Evolutionary conservation across 805 yeast species (phyloP).

Genomic region (Alloascoidea africana): DNA sequence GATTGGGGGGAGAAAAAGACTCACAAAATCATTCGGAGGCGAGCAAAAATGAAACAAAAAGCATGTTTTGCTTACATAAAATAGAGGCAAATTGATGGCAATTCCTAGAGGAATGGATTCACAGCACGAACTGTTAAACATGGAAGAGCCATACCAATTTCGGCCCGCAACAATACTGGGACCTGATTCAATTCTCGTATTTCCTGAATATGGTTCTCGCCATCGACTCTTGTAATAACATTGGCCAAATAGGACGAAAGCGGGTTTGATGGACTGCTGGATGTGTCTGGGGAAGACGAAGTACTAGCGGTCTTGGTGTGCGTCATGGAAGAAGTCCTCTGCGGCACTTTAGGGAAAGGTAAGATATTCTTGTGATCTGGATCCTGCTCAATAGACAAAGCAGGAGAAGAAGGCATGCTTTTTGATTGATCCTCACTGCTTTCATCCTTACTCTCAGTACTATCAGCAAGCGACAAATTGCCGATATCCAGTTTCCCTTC

Average conservation of each 20-base stretch:
- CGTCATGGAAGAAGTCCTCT: conserved; percentile 12
- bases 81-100: too few relatives aligned
- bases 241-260: conserved; percentile 43
- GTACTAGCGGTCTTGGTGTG: conserved; percentile 16
- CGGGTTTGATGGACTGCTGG: too few relatives aligned
- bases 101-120: too few relatives aligned
- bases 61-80: too few relatives aligned
- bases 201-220: conserved; percentile 58
- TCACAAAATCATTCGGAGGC: too few relatives aligned
- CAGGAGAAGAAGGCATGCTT: conserved; percentile 17
- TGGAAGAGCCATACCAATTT: conserved; percentile 90
- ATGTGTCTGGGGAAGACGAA: too few relatives aligned
- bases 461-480: too few relatives aligned
- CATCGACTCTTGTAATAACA: conserved; percentile 45
- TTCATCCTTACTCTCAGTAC: too few relatives aligned
- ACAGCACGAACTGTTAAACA: conserved; percentile 84
- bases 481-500: conserved; percentile 7
- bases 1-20: too few relatives aligned
- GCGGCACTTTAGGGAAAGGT: conserved; percentile 8
- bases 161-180: conserved; percentile 80
- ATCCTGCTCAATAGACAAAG: too few relatives aligned
- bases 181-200: conserved; percentile 62
- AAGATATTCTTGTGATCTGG: conserved; percentile 9
- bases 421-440: too few relatives aligned
- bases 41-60: too few relatives aligned